phyloP scores from a whole-genome alignment of 169 alveolate genomes.

The Toxoplasma gondii region DNA sequence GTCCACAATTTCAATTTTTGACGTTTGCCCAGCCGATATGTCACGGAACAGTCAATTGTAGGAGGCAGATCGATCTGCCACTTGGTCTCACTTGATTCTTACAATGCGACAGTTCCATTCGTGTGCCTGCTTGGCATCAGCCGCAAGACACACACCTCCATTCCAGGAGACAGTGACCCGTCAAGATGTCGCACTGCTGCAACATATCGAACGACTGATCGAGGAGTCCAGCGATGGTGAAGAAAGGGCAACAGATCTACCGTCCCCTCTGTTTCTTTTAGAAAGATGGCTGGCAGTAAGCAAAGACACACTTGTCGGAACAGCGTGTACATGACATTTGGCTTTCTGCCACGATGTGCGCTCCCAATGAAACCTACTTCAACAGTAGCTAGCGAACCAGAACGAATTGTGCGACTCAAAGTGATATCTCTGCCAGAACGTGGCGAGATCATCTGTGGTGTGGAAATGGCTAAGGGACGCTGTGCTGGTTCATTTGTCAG shows the following conservation, averaged over 20 bases:
- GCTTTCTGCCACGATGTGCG: neutral
- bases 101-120: no score
- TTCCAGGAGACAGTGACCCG: neutral
- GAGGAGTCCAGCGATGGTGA: constrained; percentile 5
- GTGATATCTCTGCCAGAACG: neutral
- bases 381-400: neutral
- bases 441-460: no score
- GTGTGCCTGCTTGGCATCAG: neutral
- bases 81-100: no score
- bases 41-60: no score
- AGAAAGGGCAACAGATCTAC: neutral
- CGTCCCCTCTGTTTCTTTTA: neutral
- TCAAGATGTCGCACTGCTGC: neutral
- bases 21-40: no score
- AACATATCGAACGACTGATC: neutral
- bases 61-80: no score
- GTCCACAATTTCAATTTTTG: no score
- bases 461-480: no score
- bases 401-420: neutral
- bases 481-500: no score
- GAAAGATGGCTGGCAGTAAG: constrained; percentile 22
- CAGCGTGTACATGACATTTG: neutral
- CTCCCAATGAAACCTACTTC: neutral
- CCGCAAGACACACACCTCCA: neutral
- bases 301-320: neutral